Evolutionary conservation across 257 asterid species (phyloP).

Genomic region (Orobanche coerulescens): DNA sequence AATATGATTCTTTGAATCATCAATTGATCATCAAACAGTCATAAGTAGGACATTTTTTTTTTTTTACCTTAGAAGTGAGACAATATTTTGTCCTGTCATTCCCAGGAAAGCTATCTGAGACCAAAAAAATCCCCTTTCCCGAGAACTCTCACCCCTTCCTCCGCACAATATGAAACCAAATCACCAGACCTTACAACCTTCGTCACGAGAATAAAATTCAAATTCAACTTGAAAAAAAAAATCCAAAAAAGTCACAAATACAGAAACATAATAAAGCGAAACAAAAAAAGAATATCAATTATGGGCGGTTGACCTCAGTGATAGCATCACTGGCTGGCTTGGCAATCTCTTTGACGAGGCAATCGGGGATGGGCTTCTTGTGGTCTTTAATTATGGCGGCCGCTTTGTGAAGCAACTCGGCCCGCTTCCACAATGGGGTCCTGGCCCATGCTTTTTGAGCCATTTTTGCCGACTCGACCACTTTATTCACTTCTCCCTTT

Average conservation of each 20-base stretch:
- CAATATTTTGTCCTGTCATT: constrained; percentile 83
- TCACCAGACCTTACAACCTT: constrained; percentile 65
- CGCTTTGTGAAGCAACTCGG: constrained; percentile 96
- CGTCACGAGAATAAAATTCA: not conserved
- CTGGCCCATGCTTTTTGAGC: constrained; percentile 87
- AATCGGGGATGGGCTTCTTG: constrained; percentile 74
- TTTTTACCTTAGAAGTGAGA: constrained; percentile 61
- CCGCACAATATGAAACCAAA: constrained; percentile 73
- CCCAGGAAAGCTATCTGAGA: constrained; percentile 87
- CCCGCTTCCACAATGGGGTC: constrained; percentile 94
- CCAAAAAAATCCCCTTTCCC: constrained; percentile 68
- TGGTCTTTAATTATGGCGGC: constrained; percentile 91
- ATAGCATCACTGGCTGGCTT: constrained; percentile 93
- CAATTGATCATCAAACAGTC: too few species aligned
- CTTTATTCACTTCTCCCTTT: constrained; percentile 92
- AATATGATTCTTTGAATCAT: too few species aligned
- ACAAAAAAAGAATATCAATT: too few species aligned
- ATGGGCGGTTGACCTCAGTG: too few species aligned
- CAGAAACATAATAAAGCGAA: too few species aligned
- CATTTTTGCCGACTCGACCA: constrained; percentile 63
- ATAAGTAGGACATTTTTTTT: too few species aligned
- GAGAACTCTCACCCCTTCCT: constrained; percentile 79
- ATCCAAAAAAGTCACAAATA: too few species aligned
- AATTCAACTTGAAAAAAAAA: too few species aligned
- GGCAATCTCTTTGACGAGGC: constrained; percentile 91